phyloP scores from a whole-genome alignment of 352 stramenopile species.

The Pythium aquatile region DNA sequence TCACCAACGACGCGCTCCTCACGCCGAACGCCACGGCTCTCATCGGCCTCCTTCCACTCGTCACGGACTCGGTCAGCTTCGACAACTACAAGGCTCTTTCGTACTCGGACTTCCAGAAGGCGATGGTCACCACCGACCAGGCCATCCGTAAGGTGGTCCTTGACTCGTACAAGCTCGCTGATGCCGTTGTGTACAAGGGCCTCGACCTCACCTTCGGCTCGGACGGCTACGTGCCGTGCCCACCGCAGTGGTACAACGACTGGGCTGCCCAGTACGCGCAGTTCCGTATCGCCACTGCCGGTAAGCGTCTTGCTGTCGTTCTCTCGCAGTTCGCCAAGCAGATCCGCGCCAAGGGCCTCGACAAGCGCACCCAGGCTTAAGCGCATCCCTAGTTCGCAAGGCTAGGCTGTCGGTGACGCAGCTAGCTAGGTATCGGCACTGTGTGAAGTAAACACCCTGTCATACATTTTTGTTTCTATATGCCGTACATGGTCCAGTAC shows the following conservation, averaged over 20 bases:
- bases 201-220: slow-evolving; percentile 23
- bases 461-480: slow-evolving; percentile 3
- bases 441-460: slow-evolving; percentile 3
- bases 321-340: slow-evolving; percentile 29
- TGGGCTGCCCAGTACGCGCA: slow-evolving; percentile 24
- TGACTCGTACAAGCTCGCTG: slow-evolving; percentile 32
- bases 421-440: neutral
- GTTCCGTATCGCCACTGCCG: slow-evolving; percentile 26
- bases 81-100: slow-evolving; percentile 12
- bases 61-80: slow-evolving; percentile 19
- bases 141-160: slow-evolving; percentile 22
- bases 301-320: slow-evolving; percentile 34
- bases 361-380: slow-evolving; percentile 3
- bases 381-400: no score
- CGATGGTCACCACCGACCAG: slow-evolving; percentile 22
- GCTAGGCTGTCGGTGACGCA: no score
- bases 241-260: slow-evolving; percentile 27
- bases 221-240: slow-evolving; percentile 31
- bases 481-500: no score
- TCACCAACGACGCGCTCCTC: slow-evolving; percentile 14
- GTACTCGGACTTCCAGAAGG: slow-evolving; percentile 21
- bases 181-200: slow-evolving; percentile 25
- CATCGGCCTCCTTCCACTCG: slow-evolving; percentile 19
- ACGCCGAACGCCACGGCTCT: slow-evolving; percentile 48
- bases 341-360: slow-evolving; percentile 22